These are phyloP conservation scores for Populus hybrid DNA, from an alignment of 441 rosid species.

Conservation along the genomic window DNA sequence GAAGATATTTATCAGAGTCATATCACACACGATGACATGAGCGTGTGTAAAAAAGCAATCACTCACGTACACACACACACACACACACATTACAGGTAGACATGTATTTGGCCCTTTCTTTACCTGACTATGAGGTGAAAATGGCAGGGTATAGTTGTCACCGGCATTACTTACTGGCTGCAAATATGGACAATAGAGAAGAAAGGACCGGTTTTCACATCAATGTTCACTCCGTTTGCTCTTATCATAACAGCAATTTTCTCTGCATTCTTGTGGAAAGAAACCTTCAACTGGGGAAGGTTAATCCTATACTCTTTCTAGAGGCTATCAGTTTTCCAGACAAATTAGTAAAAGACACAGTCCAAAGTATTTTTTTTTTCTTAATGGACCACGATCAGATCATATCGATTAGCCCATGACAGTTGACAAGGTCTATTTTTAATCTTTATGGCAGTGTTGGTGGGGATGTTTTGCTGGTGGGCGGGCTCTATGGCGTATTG, in stretches of 20 bases:
- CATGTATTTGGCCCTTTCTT: background rate
- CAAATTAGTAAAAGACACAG: background rate
- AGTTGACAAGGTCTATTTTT: constrained; percentile 4
- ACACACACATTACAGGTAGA: too few relatives aligned
- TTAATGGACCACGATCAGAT: background rate
- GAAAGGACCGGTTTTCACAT: constrained; percentile 72
- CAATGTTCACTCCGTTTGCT: constrained; percentile 77
- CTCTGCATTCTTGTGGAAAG: constrained; percentile 65
- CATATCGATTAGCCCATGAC: background rate
- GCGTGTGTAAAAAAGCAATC: background rate
- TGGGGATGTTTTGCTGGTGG: constrained; percentile 62
- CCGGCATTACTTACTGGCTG: constrained; percentile 54
- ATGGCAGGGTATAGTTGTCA: constrained; percentile 48
- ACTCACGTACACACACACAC: too few relatives aligned
- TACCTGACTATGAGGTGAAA: background rate
- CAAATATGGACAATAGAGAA: constrained; percentile 58
- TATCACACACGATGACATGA: background rate
- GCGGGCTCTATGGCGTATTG: constrained; percentile 65
- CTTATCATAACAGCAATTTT: constrained; percentile 59
- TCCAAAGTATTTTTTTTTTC: background rate
- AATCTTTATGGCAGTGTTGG: constrained; percentile 46
- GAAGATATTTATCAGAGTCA: background rate
- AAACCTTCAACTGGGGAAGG: constrained; percentile 73
- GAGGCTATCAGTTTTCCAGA: background rate
- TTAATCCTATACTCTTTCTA: background rate